Percentiles rank a stretch among this genome's conserved stretches.
Conservation (phyloP, 441 rosid species). For the Syzygium malaccense region DNA sequence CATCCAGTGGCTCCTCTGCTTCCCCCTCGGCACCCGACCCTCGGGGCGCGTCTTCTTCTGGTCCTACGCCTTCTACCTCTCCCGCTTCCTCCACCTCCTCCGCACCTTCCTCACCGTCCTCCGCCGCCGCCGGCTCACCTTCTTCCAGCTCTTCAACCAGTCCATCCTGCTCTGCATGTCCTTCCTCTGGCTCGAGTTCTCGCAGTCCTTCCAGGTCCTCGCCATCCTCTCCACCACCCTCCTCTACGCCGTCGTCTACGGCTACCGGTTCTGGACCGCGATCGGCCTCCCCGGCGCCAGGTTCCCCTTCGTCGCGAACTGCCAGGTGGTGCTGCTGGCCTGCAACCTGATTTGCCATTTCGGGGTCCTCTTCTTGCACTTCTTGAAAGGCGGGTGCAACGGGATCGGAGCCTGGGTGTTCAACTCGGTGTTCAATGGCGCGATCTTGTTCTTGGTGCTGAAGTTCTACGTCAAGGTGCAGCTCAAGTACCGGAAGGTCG, state of each 20-base stretch:
- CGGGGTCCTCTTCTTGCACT: conserved; percentile 11
- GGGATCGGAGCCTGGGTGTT: conserved; percentile 16
- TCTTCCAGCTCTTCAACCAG: conserved; percentile 15
- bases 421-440: background rate
- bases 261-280: conserved; percentile 19
- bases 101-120: conserved; percentile 15
- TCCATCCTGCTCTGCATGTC: conserved; percentile 13
- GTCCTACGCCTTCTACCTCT: conserved; percentile 19
- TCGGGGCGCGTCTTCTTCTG: conserved; percentile 25
- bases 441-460: background rate
- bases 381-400: conserved; percentile 14
- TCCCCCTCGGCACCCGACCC: conserved; percentile 23
- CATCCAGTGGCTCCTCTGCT: conserved; percentile 22
- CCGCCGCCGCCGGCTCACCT: conserved; percentile 9
- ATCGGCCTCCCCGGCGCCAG: conserved; percentile 13
- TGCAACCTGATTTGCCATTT: conserved; percentile 8
- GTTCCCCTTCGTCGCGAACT: conserved; percentile 8
- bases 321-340: conserved; percentile 3
- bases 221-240: conserved; percentile 17
- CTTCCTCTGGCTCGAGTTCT: conserved; percentile 20
- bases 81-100: conserved; percentile 18
- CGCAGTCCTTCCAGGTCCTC: conserved; percentile 15
- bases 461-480: background rate
- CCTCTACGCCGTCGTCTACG: conserved; percentile 11
- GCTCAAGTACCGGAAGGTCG: background rate